These are phyloP conservation scores for Neohortaea acidophila DNA, from an alignment of 495 filamentous ascomycete species.

Conservation along the genomic window DNA sequence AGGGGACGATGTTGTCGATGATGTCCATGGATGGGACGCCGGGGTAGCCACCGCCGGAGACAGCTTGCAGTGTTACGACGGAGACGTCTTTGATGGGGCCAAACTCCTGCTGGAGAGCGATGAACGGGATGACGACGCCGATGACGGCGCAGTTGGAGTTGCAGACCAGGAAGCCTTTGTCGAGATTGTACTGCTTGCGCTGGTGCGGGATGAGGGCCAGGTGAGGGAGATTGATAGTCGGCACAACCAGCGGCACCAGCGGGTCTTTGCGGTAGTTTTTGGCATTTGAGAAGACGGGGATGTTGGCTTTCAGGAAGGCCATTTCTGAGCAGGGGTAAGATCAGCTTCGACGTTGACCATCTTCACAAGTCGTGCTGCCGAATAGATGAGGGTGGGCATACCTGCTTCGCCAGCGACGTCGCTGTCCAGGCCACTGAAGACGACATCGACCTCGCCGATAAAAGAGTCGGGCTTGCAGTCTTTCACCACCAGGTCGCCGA, in stretches of 20 bases:
- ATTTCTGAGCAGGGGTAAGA: conserved; percentile 21
- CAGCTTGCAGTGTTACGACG: conserved; percentile 32
- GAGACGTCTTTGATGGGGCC: conserved; percentile 28
- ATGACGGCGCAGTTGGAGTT: conserved; percentile 35
- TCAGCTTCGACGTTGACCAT: neutral
- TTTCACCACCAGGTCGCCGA: conserved; percentile 29
- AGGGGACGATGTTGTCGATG: conserved; percentile 32
- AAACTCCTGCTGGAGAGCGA: conserved; percentile 28
- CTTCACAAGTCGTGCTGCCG: too few species aligned
- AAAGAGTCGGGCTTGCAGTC: conserved; percentile 28
- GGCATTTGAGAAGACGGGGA: conserved; percentile 31
- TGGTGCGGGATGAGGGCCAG: conserved; percentile 28
- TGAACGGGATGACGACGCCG: conserved; percentile 32
- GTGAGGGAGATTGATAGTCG: conserved; percentile 30
- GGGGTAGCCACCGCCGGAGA: conserved; percentile 31
- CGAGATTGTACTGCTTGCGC: conserved; percentile 22
- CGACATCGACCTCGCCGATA: conserved; percentile 27
- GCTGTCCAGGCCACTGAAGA: conserved; percentile 32
- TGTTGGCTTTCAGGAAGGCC: conserved; percentile 29
- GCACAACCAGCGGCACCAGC: conserved; percentile 31
- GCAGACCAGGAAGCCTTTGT: conserved; percentile 31
- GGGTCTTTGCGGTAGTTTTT: conserved; percentile 33
- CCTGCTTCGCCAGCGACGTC: conserved; percentile 32
- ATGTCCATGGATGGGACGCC: conserved; percentile 34
- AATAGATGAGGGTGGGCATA: conserved; percentile 11